These are phyloP conservation scores for Ogataea ganodermae DNA, from an alignment of 805 yeast genomes.

Conservation along the genomic window DNA sequence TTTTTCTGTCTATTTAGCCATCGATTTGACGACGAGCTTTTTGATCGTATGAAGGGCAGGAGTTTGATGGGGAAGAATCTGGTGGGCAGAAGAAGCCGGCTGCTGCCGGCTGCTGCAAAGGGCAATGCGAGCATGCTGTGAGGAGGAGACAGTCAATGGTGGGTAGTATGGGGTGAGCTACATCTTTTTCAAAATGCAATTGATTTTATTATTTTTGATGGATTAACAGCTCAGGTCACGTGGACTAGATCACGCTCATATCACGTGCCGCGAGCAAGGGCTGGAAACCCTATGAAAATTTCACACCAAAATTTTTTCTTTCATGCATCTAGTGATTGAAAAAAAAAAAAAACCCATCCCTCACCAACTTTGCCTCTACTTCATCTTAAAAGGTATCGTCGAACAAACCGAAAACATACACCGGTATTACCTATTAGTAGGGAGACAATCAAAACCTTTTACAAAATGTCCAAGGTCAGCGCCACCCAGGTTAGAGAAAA, in stretches of 20 bases:
- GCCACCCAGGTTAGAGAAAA: slow-evolving; percentile 93
- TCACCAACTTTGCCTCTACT: neutral
- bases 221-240: neutral
- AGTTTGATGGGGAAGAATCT: too few species aligned
- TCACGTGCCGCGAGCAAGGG: slow-evolving; percentile 6
- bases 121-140: too few species aligned
- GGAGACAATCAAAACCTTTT: slow-evolving; percentile 63
- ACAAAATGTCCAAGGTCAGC: slow-evolving; percentile 72
- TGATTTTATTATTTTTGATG: too few species aligned
- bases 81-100: too few species aligned
- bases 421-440: slow-evolving; percentile 53
- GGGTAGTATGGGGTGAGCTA: too few species aligned
- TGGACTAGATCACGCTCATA: neutral
- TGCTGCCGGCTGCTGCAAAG: too few species aligned
- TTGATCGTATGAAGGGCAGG: too few species aligned
- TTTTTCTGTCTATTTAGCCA: slow-evolving; percentile 75
- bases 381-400: slow-evolving; percentile 40
- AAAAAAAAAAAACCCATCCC: neutral
- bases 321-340: neutral
- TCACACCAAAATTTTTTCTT: neutral
- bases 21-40: slow-evolving; percentile 54
- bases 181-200: too few species aligned
- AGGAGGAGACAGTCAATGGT: too few species aligned
- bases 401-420: slow-evolving; percentile 43
- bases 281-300: neutral